Evolutionary conservation across 2,329 filamentous ascomycete species (phyloP), one percentile per base, ranked within the genome.

Genomic region (Purpureocillium takamizusanense): DNA sequence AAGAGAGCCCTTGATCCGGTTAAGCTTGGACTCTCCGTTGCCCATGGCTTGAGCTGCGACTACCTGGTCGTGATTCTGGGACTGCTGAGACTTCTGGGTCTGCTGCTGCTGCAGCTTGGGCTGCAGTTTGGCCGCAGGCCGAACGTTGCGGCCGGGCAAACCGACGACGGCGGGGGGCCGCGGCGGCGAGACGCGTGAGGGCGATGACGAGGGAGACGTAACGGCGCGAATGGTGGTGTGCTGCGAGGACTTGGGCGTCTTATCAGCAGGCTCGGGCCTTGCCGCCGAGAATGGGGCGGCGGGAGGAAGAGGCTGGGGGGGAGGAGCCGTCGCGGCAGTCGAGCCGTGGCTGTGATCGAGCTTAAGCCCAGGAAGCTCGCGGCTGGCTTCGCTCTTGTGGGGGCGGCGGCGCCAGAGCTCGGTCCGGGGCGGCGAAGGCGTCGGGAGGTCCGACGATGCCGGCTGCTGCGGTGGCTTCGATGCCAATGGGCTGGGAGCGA

Each of bases 341-440:
- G 70, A 74, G 29, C 70, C 70, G 54, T 73, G 63, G 40, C 67
- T 74, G 31, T 56, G 50, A 35, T 65, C 51, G 38, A 76, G 57
- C 42, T 69, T 69, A 36, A 76, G 63, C 40, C 67, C 63, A 8
- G 69, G 55, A 4, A 76, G 60, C 34, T 67, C 63, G 27, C 69
- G 51, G 43, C 56, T 64, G 37, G 61, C 60, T 38, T 74, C 68
- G 39, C 60, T 61, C 51, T 69, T 75, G 18, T 66, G 55, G 12
- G 70, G 72, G 33, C 73, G 66, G 37, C 73, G 63, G 40, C 65
- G 63, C 72, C 71, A 76, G 33, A 66, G 51, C 35, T 65, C 55
- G 32, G 54, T 49, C 23, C 55, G 52, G 21, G 50, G 50, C 17
- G 57, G 47, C 13, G 57, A 56, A 7, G 51, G 42, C 15, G 51